phyloP scores from a whole-genome alignment of 306 rosid species.

The Medicago arabica region DNA sequence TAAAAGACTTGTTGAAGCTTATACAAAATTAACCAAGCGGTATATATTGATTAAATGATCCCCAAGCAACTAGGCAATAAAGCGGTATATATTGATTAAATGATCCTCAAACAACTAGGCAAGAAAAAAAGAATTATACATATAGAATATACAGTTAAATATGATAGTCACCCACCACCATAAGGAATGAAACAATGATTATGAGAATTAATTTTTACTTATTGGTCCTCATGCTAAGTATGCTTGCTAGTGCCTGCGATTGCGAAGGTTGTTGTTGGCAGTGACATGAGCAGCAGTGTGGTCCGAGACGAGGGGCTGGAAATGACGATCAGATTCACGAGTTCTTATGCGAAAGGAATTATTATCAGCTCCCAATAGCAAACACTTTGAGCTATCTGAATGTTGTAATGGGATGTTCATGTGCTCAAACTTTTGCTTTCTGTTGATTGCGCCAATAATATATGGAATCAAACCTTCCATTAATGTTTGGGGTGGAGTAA shows the following conservation, averaged over 20 bases:
- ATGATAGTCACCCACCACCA: too few relatives aligned
- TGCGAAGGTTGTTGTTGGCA: conserved; percentile 5
- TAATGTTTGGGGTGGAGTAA: too few relatives aligned
- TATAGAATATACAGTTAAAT: too few relatives aligned
- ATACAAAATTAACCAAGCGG: too few relatives aligned
- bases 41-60: too few relatives aligned
- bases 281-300: neutral
- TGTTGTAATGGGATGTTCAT: neutral
- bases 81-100: too few relatives aligned
- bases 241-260: neutral
- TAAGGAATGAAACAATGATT: neutral
- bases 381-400: conserved; percentile 6
- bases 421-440: neutral
- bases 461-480: conserved; percentile 36
- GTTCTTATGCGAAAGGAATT: neutral
- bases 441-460: neutral
- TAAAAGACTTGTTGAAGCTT: too few relatives aligned
- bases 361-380: neutral
- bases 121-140: too few relatives aligned
- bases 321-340: neutral
- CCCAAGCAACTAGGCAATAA: too few relatives aligned
- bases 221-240: neutral
- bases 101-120: too few relatives aligned
- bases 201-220: too few relatives aligned
- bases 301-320: neutral